Evolutionary conservation across 768 basidiomycete genomes (phyloP).

Genomic region (Kwoniella bestiolae): DNA sequence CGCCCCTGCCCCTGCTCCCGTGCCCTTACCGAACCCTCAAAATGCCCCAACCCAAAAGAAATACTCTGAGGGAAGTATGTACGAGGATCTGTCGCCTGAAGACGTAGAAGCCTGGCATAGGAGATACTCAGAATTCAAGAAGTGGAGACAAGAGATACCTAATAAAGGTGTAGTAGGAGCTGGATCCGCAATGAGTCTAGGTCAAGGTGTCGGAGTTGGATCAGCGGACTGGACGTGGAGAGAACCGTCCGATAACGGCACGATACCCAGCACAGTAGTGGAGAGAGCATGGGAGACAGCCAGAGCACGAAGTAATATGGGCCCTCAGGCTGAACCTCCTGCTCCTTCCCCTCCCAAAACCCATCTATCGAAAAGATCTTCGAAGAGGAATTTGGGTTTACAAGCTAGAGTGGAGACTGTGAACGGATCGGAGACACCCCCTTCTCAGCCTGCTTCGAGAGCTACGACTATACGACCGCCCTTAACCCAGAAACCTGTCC

Average conservation of each 20-base stretch:
- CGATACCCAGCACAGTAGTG: conserved; percentile 11
- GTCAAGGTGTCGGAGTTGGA: conserved; percentile 8
- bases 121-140: conserved; percentile 18
- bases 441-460: conserved; percentile 8
- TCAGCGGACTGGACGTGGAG: conserved; percentile 14
- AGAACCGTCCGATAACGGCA: conserved; percentile 15
- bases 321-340: conserved; percentile 13
- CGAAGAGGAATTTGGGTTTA: conserved; percentile 1
- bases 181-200: neutral
- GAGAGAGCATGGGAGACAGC: conserved; percentile 2
- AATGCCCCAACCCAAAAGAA: conserved; percentile 8
- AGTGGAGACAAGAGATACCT: conserved; percentile 27
- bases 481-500: neutral
- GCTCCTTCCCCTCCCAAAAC: conserved; percentile 7
- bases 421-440: neutral
- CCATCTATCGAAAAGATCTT: neutral
- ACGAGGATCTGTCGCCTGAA: conserved; percentile 15
- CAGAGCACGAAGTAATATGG: conserved; percentile 3
- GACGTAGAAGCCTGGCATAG: conserved; percentile 20
- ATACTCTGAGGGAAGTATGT: conserved; percentile 30
- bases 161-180: neutral
- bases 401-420: conserved; percentile 12
- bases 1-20: conserved; percentile 17
- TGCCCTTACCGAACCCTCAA: conserved; percentile 13
- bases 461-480: neutral